Evolutionary conservation across 805 yeast genomes (phyloP).

Genomic region (Metschnikowia proteae): DNA sequence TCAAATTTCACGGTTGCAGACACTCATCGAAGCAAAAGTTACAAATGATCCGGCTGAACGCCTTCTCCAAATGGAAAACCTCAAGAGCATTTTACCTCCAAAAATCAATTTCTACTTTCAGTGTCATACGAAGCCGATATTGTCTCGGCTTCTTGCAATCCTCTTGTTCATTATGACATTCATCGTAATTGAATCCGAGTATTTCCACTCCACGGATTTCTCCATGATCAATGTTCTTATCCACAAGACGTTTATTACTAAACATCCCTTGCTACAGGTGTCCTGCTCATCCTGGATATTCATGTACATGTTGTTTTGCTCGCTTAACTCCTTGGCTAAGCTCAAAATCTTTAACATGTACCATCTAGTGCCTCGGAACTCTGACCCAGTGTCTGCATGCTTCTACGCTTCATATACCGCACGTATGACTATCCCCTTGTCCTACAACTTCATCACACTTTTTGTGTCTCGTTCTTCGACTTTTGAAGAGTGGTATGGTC

Average conservation of each 20-base stretch:
- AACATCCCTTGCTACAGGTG: conserved; percentile 26
- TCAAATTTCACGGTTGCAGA: conserved; percentile 29
- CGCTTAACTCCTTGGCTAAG: conserved; percentile 62
- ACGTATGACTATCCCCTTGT: conserved; percentile 75
- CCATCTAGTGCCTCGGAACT: conserved; percentile 64
- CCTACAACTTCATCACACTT: conserved; percentile 72
- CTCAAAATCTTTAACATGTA: conserved; percentile 72
- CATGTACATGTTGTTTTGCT: conserved; percentile 64
- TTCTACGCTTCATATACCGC: conserved; percentile 80
- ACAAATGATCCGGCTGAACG: conserved; percentile 17
- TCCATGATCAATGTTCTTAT: conserved; percentile 58
- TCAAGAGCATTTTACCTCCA: conserved; percentile 6
- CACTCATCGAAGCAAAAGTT: conserved; percentile 16
- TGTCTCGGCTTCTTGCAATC: conserved; percentile 42
- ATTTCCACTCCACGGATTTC: conserved; percentile 62
- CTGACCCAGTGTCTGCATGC: conserved; percentile 71
- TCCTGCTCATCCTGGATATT: conserved; percentile 41
- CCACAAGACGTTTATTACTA: conserved; percentile 24
- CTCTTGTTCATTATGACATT: conserved; percentile 44
- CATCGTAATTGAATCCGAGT: conserved; percentile 66
- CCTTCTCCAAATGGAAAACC: conserved; percentile 6
- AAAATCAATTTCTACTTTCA: conserved; percentile 23
- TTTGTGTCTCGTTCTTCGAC: conserved; percentile 48
- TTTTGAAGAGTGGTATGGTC: conserved; percentile 73
- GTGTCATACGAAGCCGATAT: conserved; percentile 43